Base-by-base conservation (phyloP, 2,329 filamentous ascomycete species). In the Diaporthe citri region DNA sequence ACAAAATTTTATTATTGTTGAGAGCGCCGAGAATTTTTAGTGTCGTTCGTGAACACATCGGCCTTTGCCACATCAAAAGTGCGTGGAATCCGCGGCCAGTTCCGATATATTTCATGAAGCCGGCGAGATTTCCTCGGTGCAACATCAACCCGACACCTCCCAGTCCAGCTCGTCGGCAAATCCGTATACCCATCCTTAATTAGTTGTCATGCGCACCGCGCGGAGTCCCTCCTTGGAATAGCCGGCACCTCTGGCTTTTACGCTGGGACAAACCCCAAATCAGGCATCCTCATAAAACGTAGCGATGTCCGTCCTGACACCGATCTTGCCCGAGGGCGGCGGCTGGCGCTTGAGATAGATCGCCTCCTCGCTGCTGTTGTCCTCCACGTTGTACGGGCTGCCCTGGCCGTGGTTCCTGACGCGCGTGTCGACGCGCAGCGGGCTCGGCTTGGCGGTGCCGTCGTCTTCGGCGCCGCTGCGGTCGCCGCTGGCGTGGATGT, bases 351-450 rank as follows among this genome's bases (percentile, higher is more conserved):
- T 41, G 8, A 69, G 25, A 5, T 66, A 73, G 6, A 73, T 52
- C 25, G 59, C 71, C 71, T 73, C 71, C 46, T 73, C 71, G 36
- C 62, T 64, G 52, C 71, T 69, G 34, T 69, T 69, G n/a, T 69
- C 64, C 31, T 12, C 48, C 3, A 15, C 3, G 8, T 3, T 25
- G 25, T 48, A 64, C 8, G 60, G 34, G 31, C 31, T 1, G 59
- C 59, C 36, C 39, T 34, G 41, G n/a, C 15, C 46, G 46, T 5
- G 13, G n/a, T n/a, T n/a, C 15, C 12, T 39, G 46, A 20, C 12
- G 9, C 48, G 64, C 8, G 36, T 10, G 12, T 39, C 36, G 36
- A 39, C 36, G 36, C 36, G 36, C 36, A 39, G 36, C 36, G 36
- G 36, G 36, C 36, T 39, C 36, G 36, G 36, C 36, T 28, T 46